Evolutionary conservation across 345 rosid genomes (phyloP).

Genomic region (Psidium guajava): DNA sequence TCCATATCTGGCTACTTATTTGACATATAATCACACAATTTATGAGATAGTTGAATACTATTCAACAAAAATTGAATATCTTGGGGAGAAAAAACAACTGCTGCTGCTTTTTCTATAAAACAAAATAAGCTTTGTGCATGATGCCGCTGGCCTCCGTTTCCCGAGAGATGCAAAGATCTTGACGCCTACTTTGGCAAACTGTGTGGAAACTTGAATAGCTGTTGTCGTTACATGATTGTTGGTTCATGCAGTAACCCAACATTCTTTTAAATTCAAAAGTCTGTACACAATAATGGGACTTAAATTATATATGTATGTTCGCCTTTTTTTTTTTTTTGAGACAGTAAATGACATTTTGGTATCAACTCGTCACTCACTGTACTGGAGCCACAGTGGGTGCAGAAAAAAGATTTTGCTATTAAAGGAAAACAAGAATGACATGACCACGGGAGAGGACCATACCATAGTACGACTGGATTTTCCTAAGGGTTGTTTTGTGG

Average conservation of each 20-base stretch:
- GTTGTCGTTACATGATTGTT: not conserved
- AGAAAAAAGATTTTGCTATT: not conserved
- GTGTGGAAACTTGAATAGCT: not conserved
- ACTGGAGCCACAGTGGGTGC: not conserved
- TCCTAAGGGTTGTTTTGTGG: not conserved
- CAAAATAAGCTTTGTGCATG: not conserved
- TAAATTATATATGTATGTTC: not conserved
- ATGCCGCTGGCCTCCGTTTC: not conserved
- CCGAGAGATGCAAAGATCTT: not conserved
- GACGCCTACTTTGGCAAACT: not conserved
- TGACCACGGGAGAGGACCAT: not conserved
- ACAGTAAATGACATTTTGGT: not conserved
- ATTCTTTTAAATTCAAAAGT: not conserved
- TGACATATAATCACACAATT: not conserved
- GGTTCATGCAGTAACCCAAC: not conserved
- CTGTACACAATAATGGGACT: not conserved
- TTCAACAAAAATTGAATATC: not conserved
- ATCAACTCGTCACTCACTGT: not conserved
- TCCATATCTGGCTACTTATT: not conserved
- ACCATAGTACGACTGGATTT: not conserved
- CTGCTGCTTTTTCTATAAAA: not conserved
- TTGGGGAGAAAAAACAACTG: not conserved
- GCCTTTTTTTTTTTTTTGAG: no score
- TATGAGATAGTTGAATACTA: not conserved
- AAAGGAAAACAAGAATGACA: not conserved